Conservation (phyloP, 2,329 filamentous ascomycete species). For the Leptographium procerum region DNA sequence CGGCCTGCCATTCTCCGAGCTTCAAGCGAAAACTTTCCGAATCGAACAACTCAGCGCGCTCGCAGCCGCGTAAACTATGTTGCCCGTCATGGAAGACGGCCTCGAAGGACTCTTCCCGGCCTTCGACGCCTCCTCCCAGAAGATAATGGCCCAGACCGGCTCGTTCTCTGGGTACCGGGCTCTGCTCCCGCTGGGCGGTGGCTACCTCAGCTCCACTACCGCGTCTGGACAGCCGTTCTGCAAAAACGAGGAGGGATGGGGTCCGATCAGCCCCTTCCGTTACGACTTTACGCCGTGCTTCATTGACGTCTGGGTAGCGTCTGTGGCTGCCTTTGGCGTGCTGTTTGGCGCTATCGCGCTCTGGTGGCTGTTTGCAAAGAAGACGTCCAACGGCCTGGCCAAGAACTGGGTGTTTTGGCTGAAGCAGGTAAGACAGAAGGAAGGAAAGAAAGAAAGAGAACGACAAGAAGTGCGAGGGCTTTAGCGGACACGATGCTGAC, state of each 20-base stretch:
- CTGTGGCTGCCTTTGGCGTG: constrained; percentile 69
- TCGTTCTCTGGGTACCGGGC: constrained; percentile 50
- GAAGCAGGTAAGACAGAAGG: constrained; percentile 58
- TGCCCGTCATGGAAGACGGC: constrained; percentile 1
- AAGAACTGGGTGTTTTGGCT: constrained; percentile 90
- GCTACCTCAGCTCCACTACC: constrained; percentile 46
- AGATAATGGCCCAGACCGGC: constrained; percentile 41
- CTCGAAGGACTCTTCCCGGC: constrained; percentile 5
- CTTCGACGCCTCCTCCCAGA: constrained; percentile 22
- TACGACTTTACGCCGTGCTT: constrained; percentile 98
- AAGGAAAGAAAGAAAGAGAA: background rate
- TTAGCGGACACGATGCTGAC: background rate
- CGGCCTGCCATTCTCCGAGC: background rate
- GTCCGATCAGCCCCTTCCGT: constrained; percentile 72
- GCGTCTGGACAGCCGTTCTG: constrained; percentile 61
- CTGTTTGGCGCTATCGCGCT: constrained; percentile 65
- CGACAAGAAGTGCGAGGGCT: background rate
- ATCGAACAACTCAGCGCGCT: background rate
- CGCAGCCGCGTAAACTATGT: background rate
- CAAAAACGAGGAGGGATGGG: constrained; percentile 88
- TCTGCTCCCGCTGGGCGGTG: constrained; percentile 36
- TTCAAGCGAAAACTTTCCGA: background rate
- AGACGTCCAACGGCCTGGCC: constrained; percentile 50
- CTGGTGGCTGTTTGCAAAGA: constrained; percentile 66
- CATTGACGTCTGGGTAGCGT: constrained; percentile 77